These are phyloP conservation scores for Paspalum vaginatum DNA, from an alignment of 176 grass and related monocot species.

Conservation along the genomic window DNA sequence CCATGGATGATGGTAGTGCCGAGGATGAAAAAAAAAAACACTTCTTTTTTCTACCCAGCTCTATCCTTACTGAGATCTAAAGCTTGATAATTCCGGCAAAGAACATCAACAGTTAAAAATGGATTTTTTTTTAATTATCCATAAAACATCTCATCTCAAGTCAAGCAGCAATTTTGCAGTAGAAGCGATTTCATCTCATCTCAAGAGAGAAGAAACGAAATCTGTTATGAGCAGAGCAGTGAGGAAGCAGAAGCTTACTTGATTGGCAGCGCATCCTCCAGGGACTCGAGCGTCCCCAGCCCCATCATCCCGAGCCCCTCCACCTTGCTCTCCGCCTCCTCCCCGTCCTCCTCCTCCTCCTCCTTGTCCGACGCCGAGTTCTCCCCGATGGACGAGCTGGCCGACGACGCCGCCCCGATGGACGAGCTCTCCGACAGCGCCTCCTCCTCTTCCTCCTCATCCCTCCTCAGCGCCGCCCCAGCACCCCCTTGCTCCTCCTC, in stretches of 20 bases:
- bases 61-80: constrained; percentile 14
- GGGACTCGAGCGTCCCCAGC: constrained; percentile 49
- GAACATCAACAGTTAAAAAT: constrained; percentile 2
- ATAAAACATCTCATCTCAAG: neutral
- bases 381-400: constrained; percentile 63
- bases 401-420: constrained; percentile 54
- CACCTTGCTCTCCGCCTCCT: constrained; percentile 44
- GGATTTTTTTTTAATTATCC: neutral
- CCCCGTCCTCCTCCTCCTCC: constrained; percentile 36
- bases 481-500: neutral
- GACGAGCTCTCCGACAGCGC: constrained; percentile 43
- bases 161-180: neutral
- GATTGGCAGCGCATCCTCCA: constrained; percentile 66
- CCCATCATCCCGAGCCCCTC: constrained; percentile 36
- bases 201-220: neutral
- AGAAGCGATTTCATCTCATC: neutral
- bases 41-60: neutral
- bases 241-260: constrained; percentile 46
- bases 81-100: neutral
- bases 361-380: constrained; percentile 52
- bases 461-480: neutral
- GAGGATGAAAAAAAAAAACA: neutral
- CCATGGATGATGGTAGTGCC: neutral
- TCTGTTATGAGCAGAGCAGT: neutral
- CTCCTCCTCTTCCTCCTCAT: neutral